Base-by-base conservation (phyloP, 805 yeast genomes). In the Starmerella riodocensis region DNA sequence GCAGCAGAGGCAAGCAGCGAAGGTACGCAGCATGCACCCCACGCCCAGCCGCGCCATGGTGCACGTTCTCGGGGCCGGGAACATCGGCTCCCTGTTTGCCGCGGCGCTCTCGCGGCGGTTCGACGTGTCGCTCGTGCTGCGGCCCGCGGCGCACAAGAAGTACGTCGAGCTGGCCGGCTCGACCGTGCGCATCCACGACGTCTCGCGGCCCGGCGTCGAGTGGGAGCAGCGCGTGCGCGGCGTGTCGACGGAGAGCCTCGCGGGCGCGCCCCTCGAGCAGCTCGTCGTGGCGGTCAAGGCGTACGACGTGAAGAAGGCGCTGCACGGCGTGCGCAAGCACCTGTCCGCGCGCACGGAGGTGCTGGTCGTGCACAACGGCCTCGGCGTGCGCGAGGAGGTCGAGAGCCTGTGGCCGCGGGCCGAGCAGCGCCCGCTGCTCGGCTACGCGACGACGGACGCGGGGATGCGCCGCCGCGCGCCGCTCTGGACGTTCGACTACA, bases 251-350 rank as follows among this genome's bases (percentile, higher is more conserved):
- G 36, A 32, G 22, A 36, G 14, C 23, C 41, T 39, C 3, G 40
- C 37, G 42, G n/a, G n/a, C n/a, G 13, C 18, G 25, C 53, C 53
- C 1, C 73, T 80, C 32, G 64, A 65, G 14, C 70, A 76, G 50
- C 58, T 88, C 43, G 67, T 88, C 7, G 69, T 88, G 8, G 65
- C 93, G 8, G 84, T 94, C 4, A 88, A 88, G 58, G 74, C 93
- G 0, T 74, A 78, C 45, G 82, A 79, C 52, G 79, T 93, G 0
- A 60, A 66, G 18, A 56, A 58, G 3, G 93, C 96, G 0, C 43
- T 86, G 14, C 53, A 51, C 25, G 78, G 78, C 3, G 64, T 74
- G 37, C 45, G 73, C 17, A 65, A 68, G 1, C 60, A 60, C 39
- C 65, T 88, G 22, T 57, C 60, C 22, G 53, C 61, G 2, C 53